Conservation (phyloP, 129 eudicot genomes). For the Arctium minus region DNA sequence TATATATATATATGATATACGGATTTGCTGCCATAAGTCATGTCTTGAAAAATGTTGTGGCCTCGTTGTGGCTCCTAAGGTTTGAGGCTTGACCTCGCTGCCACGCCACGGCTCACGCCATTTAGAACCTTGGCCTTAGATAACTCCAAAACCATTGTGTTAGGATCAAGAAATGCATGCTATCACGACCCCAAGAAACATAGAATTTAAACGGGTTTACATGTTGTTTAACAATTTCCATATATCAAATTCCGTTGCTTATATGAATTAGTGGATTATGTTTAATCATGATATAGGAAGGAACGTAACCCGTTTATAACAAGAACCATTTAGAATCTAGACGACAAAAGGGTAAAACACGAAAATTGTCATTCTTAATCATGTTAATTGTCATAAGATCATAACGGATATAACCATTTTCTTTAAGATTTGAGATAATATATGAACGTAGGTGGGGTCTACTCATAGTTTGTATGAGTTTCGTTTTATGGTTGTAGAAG, state of each 20-base stretch:
- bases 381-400: not conserved
- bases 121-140: no score
- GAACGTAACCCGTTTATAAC: not conserved
- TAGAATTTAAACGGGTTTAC: not conserved
- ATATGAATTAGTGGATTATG: not conserved
- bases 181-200: not conserved
- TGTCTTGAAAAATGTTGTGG: no score
- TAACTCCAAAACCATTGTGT: not conserved
- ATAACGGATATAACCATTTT: not conserved
- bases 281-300: not conserved
- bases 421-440: not conserved
- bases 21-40: no score
- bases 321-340: not conserved
- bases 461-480: not conserved
- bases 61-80: no score
- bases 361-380: not conserved
- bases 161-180: not conserved
- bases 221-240: not conserved
- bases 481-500: not conserved
- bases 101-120: no score
- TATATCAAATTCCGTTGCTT: not conserved
- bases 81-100: no score
- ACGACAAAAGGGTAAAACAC: not conserved
- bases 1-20: no score
- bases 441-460: not conserved